A percentile compares a stretch with the other conserved stretches of the same genome.
Conservation (phyloP, 2,329 filamentous ascomycete species). For the Macrophomina pseudophaseolina region DNA sequence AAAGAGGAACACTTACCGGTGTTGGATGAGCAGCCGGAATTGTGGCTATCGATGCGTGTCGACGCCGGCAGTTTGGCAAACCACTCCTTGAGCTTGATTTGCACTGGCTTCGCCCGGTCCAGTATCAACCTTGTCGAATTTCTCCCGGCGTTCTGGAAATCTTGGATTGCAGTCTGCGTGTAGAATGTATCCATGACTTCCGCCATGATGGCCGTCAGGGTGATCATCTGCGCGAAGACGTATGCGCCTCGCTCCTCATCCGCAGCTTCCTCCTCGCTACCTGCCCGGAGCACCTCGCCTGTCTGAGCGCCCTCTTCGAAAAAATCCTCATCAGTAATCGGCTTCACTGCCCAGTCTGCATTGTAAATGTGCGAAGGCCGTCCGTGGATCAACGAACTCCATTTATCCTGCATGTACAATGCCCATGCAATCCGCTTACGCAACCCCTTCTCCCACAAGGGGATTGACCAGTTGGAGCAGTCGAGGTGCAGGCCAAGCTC, state of each 20-base stretch:
- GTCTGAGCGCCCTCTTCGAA: slow-evolving; percentile 69
- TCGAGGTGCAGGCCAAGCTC: slow-evolving; percentile 89
- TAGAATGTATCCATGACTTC: slow-evolving; percentile 86
- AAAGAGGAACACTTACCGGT: slow-evolving; percentile 39
- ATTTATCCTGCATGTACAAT: slow-evolving; percentile 92
- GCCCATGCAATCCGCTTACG: slow-evolving; percentile 89
- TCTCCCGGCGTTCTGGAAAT: slow-evolving; percentile 67
- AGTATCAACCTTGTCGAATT: slow-evolving; percentile 76
- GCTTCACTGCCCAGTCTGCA: slow-evolving; percentile 76
- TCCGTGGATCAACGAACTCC: slow-evolving; percentile 84
- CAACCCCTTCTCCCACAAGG: slow-evolving; percentile 82
- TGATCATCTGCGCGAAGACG: slow-evolving; percentile 76
- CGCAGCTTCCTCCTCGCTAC: slow-evolving; percentile 61
- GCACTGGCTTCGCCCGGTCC: slow-evolving; percentile 78
- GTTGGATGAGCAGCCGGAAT: slow-evolving; percentile 50
- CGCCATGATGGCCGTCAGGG: slow-evolving; percentile 74
- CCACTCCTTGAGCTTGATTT: slow-evolving; percentile 83
- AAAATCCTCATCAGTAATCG: slow-evolving; percentile 71
- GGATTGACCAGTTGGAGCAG: slow-evolving; percentile 85
- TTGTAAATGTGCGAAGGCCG: slow-evolving; percentile 77
- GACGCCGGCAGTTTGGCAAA: slow-evolving; percentile 70
- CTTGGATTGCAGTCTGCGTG: slow-evolving; percentile 75
- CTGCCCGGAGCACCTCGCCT: slow-evolving; percentile 33
- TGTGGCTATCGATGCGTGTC: slow-evolving; percentile 67
- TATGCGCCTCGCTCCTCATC: slow-evolving; percentile 71